phyloP scores from a whole-genome alignment of 1,284 basidiomycete species.

The Trametes sp. region DNA sequence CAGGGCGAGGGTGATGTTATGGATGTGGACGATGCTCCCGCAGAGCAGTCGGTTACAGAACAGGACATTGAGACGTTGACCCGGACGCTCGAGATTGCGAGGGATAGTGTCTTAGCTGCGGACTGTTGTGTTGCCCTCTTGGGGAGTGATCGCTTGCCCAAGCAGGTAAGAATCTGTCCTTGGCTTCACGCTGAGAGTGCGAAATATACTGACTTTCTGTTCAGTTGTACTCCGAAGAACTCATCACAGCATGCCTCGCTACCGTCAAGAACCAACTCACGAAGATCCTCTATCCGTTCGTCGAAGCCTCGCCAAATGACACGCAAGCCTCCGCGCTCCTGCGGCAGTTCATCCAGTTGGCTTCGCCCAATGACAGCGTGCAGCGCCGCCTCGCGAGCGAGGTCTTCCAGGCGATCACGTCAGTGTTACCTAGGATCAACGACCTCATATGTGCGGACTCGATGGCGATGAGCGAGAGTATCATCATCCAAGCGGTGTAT shows the following conservation, averaged over 20 bases:
- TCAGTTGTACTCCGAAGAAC: slow-evolving; percentile 91
- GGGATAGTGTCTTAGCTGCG: slow-evolving; percentile 79
- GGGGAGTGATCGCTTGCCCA: slow-evolving; percentile 79
- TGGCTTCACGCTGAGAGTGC: neutral
- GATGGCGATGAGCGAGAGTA: slow-evolving; percentile 84
- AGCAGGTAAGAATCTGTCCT: slow-evolving; percentile 65
- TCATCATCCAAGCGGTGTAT: slow-evolving; percentile 92
- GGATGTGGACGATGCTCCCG: slow-evolving; percentile 35
- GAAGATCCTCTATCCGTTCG: slow-evolving; percentile 85
- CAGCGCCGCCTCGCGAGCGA: slow-evolving; percentile 64
- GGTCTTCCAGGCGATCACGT: slow-evolving; percentile 71
- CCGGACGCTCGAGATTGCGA: slow-evolving; percentile 60
- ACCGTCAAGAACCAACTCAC: slow-evolving; percentile 84
- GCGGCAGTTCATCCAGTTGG: slow-evolving; percentile 55
- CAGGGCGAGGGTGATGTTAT: slow-evolving; percentile 40
- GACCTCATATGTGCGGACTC: slow-evolving; percentile 70
- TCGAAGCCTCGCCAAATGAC: slow-evolving; percentile 72
- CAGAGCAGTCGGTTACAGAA: slow-evolving; percentile 48
- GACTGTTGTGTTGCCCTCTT: slow-evolving; percentile 85
- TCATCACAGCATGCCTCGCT: slow-evolving; percentile 80
- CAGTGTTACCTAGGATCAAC: slow-evolving; percentile 74
- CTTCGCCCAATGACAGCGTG: slow-evolving; percentile 48
- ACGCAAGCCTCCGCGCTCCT: slow-evolving; percentile 46
- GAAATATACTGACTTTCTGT: neutral
- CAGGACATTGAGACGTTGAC: slow-evolving; percentile 60